Evolutionary conservation across 1,284 basidiomycete species (phyloP).

Genomic region (Ustilago trichophora): DNA sequence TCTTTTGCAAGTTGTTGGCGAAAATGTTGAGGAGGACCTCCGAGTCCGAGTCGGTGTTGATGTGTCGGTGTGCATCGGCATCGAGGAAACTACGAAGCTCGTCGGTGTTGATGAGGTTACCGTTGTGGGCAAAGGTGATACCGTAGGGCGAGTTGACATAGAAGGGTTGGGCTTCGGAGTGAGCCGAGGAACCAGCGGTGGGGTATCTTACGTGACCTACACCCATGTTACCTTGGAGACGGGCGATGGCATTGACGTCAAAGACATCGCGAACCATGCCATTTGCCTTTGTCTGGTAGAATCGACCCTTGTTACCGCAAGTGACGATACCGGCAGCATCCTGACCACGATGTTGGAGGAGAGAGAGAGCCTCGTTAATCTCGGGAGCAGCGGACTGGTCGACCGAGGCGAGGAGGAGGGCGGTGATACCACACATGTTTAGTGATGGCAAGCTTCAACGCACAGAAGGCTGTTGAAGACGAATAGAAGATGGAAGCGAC

Average conservation of each 20-base stretch:
- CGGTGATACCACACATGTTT: conserved; percentile 65
- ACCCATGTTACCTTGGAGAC: conserved; percentile 92
- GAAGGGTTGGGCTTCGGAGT: conserved; percentile 99
- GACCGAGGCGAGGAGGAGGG: conserved; percentile 58
- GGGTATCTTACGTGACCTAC: conserved; percentile 89
- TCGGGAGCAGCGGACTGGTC: conserved; percentile 57
- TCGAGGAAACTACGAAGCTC: conserved; percentile 91
- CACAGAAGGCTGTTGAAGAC: background rate
- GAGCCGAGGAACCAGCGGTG: conserved; percentile 92
- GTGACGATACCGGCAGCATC: conserved; percentile 99
- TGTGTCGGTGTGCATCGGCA: conserved; percentile 94
- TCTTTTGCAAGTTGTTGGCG: conserved; percentile 96
- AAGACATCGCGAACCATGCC: conserved; percentile 99
- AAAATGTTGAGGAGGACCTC: conserved; percentile 97
- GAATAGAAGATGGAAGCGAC: conserved; percentile 14
- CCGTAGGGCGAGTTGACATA: conserved; percentile 99
- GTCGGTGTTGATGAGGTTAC: conserved; percentile 94
- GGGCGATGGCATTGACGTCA: conserved; percentile 79
- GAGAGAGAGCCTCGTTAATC: conserved; percentile 65
- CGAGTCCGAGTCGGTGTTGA: conserved; percentile 98
- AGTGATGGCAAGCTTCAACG: background rate
- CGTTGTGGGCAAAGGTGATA: conserved; percentile 98
- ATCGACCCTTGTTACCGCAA: conserved; percentile 90
- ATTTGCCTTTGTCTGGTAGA: conserved; percentile 99
- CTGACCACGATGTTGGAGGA: conserved; percentile 74